Base-by-base conservation (phyloP, 1,139 yeast species). In the Pneumocystis oryctolagi region DNA sequence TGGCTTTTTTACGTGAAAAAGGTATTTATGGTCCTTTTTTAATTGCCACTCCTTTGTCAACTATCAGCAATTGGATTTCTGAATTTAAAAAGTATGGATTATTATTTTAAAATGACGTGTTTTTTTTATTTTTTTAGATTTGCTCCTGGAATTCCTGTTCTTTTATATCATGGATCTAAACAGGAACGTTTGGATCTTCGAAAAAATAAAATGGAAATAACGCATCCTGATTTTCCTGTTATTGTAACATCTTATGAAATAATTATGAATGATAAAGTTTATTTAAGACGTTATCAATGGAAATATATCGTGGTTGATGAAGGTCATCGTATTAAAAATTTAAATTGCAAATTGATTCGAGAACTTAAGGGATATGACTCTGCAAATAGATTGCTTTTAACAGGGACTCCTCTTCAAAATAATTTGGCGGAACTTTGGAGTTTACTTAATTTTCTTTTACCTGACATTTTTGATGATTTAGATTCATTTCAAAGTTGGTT, bases 401-500 rank as follows among this genome's bases (percentile, higher is more conserved):
- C 97, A 0, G 97, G 97, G 18, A 63, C 65, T 14, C 65, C 65
- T 20, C 57, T 64, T 12, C 65, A 64, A 25, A 64, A 64, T 56
- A 64, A 64, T 47, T 58, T 64, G 30, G 32, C 65, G 9, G 65
- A 64, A 32, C 53, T 64, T 53, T 64, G 65, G 65, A 85, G 96
- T 0, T 76, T 90, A 65, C 77, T 90, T 64, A 90, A 92, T 71
- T 90, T 90, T 70, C 84, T 90, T 58, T 76, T 92, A 62, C 97
- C 98, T 0, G 96, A 90, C 70, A 86, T 92, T 53, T 92, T 92
- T 73, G 87, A 88, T 61, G 97, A 92, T 73, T 79, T 89, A 66
- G 92, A 85, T 62, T 78, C 89, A 60, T 92, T 92, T 71, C 95
- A 89, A 71, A 87, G 85, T 70, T 92, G 97, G 96, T 92, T 92